phyloP scores from a whole-genome alignment of 208 protist genomes.

The Blechomonas ayalai region DNA sequence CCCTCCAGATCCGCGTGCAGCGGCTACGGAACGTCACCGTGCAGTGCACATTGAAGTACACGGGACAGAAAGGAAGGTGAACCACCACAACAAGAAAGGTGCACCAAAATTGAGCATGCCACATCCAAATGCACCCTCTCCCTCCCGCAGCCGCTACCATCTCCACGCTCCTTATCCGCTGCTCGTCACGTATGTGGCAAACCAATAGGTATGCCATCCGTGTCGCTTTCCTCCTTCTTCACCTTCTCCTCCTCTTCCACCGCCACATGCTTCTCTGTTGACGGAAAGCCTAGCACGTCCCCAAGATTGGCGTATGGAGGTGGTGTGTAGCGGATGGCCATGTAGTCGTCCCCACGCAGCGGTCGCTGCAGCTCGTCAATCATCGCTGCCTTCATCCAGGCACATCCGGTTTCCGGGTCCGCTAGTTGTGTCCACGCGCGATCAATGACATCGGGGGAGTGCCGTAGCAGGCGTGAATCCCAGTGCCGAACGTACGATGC shows the following conservation, averaged over 20 bases:
- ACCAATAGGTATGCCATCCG: too few species aligned
- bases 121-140: too few species aligned
- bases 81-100: too few species aligned
- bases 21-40: too few species aligned
- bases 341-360: constrained; percentile 77
- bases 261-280: too few species aligned
- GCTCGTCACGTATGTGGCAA: too few species aligned
- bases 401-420: constrained; percentile 77
- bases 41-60: too few species aligned
- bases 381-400: constrained; percentile 68
- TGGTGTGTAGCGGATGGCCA: constrained; percentile 79
- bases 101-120: too few species aligned
- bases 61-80: too few species aligned
- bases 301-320: constrained; percentile 70
- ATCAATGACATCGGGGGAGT: constrained; percentile 86
- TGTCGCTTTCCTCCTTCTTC: background rate
- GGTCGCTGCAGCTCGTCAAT: constrained; percentile 85
- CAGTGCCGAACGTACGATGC: constrained; percentile 81
- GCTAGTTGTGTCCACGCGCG: constrained; percentile 76
- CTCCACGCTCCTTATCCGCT: too few species aligned
- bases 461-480: constrained; percentile 66
- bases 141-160: too few species aligned
- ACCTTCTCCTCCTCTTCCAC: constrained; percentile 2
- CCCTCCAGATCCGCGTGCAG: too few species aligned
- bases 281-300: constrained; percentile 40